Conservation (phyloP, 345 rosid genomes). For the Angophora floribunda region DNA sequence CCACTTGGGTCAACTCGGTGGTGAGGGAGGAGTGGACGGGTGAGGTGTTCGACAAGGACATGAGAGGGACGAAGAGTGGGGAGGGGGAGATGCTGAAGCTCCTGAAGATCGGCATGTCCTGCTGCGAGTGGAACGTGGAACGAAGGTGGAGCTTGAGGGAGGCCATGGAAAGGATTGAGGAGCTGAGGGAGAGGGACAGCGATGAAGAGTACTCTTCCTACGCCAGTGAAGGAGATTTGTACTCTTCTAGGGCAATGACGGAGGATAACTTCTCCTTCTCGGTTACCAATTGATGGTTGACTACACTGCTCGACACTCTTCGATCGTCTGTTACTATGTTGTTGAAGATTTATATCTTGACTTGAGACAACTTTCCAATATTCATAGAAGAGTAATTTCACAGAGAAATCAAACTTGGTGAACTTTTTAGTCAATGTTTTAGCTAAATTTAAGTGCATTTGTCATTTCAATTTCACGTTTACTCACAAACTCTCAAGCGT, state of each 20-base stretch:
- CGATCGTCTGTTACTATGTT: background rate
- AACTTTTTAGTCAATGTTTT: background rate
- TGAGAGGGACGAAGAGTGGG: constrained; percentile 44
- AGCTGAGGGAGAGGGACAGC: constrained; percentile 37
- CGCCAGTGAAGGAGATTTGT: constrained; percentile 42
- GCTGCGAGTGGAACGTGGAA: constrained; percentile 72
- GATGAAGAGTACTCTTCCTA: constrained; percentile 53
- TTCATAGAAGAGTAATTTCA: background rate
- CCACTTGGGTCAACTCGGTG: constrained; percentile 69
- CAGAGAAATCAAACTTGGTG: background rate
- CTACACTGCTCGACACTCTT: background rate
- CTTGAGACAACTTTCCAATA: background rate
- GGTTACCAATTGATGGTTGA: background rate
- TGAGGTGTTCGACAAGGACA: constrained; percentile 78
- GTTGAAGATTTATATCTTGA: background rate
- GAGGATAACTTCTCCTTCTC: constrained; percentile 56
- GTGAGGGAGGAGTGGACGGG: constrained; percentile 78
- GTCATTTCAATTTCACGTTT: background rate
- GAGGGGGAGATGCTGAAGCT: constrained; percentile 76
- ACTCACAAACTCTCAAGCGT: background rate
- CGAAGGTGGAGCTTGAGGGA: constrained; percentile 60
- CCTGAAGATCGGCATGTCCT: constrained; percentile 76
- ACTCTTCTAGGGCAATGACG: constrained; percentile 48
- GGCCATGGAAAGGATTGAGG: constrained; percentile 45
- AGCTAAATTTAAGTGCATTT: background rate